phyloP scores from a whole-genome alignment of 192 early-diverging fungal genomes.

The Coemansia sp. region DNA sequence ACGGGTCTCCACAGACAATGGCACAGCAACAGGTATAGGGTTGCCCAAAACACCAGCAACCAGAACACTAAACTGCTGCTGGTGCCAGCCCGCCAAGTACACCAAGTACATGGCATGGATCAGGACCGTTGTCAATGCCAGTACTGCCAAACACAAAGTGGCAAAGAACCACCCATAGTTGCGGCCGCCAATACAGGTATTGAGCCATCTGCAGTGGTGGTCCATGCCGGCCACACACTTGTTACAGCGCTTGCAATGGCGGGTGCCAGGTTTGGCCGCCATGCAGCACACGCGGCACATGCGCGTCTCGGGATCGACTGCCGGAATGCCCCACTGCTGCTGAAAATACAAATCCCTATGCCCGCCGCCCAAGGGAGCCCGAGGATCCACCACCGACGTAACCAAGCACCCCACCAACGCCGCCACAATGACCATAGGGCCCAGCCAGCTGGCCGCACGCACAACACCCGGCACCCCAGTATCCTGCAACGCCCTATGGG shows the following conservation, averaged over 20 bases:
- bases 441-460: constrained; percentile 5
- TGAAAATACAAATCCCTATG: constrained; percentile 32
- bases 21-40: background rate
- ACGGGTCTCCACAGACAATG: too few species aligned
- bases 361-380: constrained; percentile 9
- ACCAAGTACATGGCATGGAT: constrained; percentile 6
- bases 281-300: constrained; percentile 40
- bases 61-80: background rate
- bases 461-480: constrained; percentile 12
- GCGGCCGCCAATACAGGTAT: constrained; percentile 21
- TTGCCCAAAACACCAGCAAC: background rate
- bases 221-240: constrained; percentile 34
- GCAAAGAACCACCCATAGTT: constrained; percentile 33
- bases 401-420: constrained; percentile 1
- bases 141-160: constrained; percentile 2
- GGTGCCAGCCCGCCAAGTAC: constrained; percentile 11
- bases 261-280: constrained; percentile 3
- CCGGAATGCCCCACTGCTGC: constrained; percentile 32
- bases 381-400: constrained; percentile 15
- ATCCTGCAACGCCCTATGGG: constrained; percentile 2
- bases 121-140: constrained; percentile 12
- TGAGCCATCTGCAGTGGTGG: constrained; percentile 40
- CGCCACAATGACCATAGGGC: constrained; percentile 11
- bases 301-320: constrained; percentile 16
- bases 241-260: constrained; percentile 52